Conservation (phyloP, 164 flowering plant species). For the Vitis rotundifolia region DNA sequence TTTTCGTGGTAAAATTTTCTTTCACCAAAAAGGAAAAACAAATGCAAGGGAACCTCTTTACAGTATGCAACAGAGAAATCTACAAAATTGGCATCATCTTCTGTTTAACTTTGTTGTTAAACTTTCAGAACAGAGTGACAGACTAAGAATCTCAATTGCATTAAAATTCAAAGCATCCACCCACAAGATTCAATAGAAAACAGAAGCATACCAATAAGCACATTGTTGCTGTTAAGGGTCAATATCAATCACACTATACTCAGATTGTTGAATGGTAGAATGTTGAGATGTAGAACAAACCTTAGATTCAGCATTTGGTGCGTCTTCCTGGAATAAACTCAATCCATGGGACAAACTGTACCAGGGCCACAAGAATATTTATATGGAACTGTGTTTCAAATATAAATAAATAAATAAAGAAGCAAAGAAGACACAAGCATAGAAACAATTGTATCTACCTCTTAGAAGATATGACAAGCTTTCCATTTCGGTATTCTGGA, state of each 20-base stretch:
- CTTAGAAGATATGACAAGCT: constrained; percentile 40
- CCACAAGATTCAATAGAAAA: background rate
- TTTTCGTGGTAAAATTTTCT: too few species aligned
- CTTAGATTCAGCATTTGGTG: constrained; percentile 39
- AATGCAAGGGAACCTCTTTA: background rate
- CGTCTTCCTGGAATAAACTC: constrained; percentile 44
- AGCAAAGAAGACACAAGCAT: too few species aligned
- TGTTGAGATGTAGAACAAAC: constrained; percentile 12
- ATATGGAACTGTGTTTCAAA: background rate
- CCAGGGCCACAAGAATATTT: constrained; percentile 4
- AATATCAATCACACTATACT: background rate
- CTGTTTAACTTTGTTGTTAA: too few species aligned
- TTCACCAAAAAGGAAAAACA: background rate
- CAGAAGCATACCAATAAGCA: too few species aligned
- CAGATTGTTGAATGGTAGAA: background rate
- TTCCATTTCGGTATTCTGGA: constrained; percentile 54
- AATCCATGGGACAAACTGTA: constrained; percentile 52
- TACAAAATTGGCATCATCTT: too few species aligned
- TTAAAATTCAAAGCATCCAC: background rate
- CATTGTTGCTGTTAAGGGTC: too few species aligned
- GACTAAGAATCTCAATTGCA: too few species aligned
- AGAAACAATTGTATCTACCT: constrained; percentile 25
- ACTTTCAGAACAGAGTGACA: too few species aligned
- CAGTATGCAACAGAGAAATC: too few species aligned
- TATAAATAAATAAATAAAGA: background rate